These are phyloP conservation scores for Zalerion maritima DNA, from an alignment of 495 filamentous ascomycete species.

Conservation along the genomic window DNA sequence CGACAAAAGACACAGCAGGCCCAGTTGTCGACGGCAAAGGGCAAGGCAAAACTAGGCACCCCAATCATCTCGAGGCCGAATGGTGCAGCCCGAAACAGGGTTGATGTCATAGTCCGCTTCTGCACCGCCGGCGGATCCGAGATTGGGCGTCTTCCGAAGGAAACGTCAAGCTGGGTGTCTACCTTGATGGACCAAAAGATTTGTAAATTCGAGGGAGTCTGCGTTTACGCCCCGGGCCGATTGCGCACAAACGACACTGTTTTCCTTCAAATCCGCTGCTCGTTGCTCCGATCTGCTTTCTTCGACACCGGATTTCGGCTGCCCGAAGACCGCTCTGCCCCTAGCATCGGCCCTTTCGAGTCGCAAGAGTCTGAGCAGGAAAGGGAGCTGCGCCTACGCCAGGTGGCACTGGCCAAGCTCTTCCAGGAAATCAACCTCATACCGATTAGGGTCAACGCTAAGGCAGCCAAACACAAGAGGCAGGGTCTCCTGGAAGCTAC, in stretches of 20 bases:
- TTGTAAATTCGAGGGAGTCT: conserved; percentile 73
- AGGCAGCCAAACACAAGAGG: conserved; percentile 61
- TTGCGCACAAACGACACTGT: conserved; percentile 85
- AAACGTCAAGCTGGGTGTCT: conserved; percentile 87
- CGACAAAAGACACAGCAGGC: conserved; percentile 56
- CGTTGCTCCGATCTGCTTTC: conserved; percentile 59
- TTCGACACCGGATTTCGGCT: conserved; percentile 40
- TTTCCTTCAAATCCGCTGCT: conserved; percentile 74
- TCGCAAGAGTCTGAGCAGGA: conserved; percentile 79
- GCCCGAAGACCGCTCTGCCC: conserved; percentile 54
- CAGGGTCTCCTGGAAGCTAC: conserved; percentile 73
- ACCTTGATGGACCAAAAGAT: conserved; percentile 84
- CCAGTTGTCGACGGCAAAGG: conserved; percentile 37
- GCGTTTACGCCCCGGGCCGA: conserved; percentile 78
- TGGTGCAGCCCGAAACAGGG: conserved; percentile 36
- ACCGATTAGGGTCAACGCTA: conserved; percentile 57
- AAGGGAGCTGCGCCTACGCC: conserved; percentile 65
- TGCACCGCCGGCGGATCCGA: conserved; percentile 68
- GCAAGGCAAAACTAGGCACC: conserved; percentile 22
- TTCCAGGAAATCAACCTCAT: conserved; percentile 80
- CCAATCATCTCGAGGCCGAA: conserved; percentile 18
- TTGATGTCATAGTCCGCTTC: conserved; percentile 88
- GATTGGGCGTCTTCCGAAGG: conserved; percentile 76
- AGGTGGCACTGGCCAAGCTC: conserved; percentile 74
- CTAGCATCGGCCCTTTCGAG: conserved; percentile 47